Evolutionary conservation across 2,329 filamentous ascomycete genomes (phyloP), one percentile per base, ranked within the genome.

Genomic region (Plectosphaerella cucumerina): DNA sequence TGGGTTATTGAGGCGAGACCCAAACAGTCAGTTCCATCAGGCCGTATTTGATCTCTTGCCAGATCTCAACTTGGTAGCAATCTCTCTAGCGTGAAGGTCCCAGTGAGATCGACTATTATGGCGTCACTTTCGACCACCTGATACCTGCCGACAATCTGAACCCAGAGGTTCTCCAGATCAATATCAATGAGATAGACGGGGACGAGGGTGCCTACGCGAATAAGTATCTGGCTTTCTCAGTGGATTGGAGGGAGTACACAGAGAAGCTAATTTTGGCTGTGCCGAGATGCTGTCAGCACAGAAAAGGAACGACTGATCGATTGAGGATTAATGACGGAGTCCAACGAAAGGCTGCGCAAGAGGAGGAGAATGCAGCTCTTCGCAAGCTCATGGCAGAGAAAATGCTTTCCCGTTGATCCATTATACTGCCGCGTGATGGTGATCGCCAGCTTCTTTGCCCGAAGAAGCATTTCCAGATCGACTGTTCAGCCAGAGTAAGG

Each of bases 101-200:
- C n/a, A 18, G 43, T 12, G 43, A 45, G 43, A 14, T 33, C 18
- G 23, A 71, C 59, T 70, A 70, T 52, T 70, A 72, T 50, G 63
- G 68, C 33, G 64, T 72, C 44, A 71, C 67, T n/a, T 74, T 74
- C 56, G 67, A 73, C 54, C 62, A 72, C 50, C 58, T 65, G 31
- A 66, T 73, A 45, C 65, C 66, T 5, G 20, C 51, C 8, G 55
- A 68, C 42, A 64, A 74, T 46, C 33, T 33, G 20, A 56, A 69
- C 51, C 70, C 67, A 26, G 69, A 74, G 53, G 67, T 72, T 2
- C 54, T 73, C n/a, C 64, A 69, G 56, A 69, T 74, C 39, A 72
- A 70, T 46, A 71, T 74, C 47, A 57, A 69, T 46, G 70, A 74
- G 61, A 57, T 70, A 33, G 69, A 73, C 21, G 60, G 50, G 5